A percentile compares a stretch with the other conserved stretches of the same genome.
Evolutionary conservation across 2,329 filamentous ascomycete genomes (phyloP).

Genomic region (Helminthosporium solani): DNA sequence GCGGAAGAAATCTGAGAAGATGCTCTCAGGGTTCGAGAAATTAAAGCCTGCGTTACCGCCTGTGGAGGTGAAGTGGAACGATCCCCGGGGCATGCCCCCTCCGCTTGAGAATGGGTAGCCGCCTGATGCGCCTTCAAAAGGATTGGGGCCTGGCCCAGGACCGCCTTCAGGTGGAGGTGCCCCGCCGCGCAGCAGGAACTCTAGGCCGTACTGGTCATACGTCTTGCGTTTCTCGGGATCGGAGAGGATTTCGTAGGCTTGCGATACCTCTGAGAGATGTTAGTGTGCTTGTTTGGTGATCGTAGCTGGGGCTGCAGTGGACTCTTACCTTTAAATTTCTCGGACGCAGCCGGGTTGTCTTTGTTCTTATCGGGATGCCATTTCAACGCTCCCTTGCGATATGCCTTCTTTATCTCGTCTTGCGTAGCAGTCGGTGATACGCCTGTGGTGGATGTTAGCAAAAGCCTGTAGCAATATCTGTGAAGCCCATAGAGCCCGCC

Average conservation of each 20-base stretch:
- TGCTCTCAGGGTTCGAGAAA: slow-evolving; percentile 80
- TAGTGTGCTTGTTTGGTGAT: slow-evolving; percentile 12
- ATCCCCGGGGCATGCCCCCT: slow-evolving; percentile 58
- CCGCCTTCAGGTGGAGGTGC: slow-evolving; percentile 59
- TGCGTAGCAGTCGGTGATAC: slow-evolving; percentile 78
- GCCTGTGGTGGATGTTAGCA: slow-evolving; percentile 39
- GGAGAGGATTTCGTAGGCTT: slow-evolving; percentile 96
- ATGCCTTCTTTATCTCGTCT: slow-evolving; percentile 97
- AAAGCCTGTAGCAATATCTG: slow-evolving; percentile 3
- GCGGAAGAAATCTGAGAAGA: slow-evolving; percentile 83
- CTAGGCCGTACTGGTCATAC: slow-evolving; percentile 92
- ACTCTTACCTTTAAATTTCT: slow-evolving; percentile 81
- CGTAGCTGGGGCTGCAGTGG: background rate
- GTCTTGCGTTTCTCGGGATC: slow-evolving; percentile 95
- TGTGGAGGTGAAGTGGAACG: slow-evolving; percentile 66
- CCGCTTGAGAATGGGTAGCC: slow-evolving; percentile 58
- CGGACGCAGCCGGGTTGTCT: slow-evolving; percentile 77
- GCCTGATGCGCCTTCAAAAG: slow-evolving; percentile 51
- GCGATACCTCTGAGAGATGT: slow-evolving; percentile 69
- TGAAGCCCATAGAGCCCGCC: slow-evolving; percentile 4
- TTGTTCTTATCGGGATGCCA: slow-evolving; percentile 99
- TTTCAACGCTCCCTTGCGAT: slow-evolving; percentile 85
- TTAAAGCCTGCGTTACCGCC: slow-evolving; percentile 66
- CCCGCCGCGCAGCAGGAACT: slow-evolving; percentile 84
- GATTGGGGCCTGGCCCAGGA: slow-evolving; percentile 40